Evolutionary conservation across 192 early-diverging fungal genomes (phyloP), one percentile per base, ranked within the genome.

Genomic region (Mortierella antarctica): DNA sequence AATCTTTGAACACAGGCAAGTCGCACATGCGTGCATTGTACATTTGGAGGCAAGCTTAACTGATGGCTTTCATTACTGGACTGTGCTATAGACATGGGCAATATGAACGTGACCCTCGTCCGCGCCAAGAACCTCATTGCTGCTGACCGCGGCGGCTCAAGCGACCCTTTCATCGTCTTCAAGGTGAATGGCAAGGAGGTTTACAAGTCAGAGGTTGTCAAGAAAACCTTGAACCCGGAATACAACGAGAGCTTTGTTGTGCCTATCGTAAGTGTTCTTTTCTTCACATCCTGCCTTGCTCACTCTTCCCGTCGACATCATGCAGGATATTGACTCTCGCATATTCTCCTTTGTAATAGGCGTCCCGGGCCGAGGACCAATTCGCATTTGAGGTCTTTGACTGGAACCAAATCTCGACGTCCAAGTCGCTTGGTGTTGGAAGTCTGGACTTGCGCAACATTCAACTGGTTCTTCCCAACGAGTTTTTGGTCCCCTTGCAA

Each of bases 161-260:
- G 89, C 54, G 93, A 95, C 64, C 94, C 94, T 7, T 95, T 89
- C 59, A 77, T 93, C 2, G 86, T 90, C 48, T 89, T 93, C 67
- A 68, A 75, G 58, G 39, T 92, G 7, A 91, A 92, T 51, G 92
- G 86, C 39, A 86, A 89, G 65, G 88, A 90, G 55, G 86, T 93
- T 55, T 81, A 87, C 85, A 91, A 92, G 71, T 91, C 93, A 23
- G 86, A 92, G 57, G 84, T 84, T 10, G 23, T 90, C 48, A 94
- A 94, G 76, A 94, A 95, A 87, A 91, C 86, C 13, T 66, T 92
- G 61, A 90, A 91, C 50, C 94, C 94, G 31, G 83, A 85, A 15
- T 95, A 88, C 77, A 89, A 94, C 74, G 90, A 94, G 77, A 71
- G 76, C 39, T 88, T 91, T 53, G 83, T 83, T n/a, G 67, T 91